These are phyloP conservation scores for Pilatotrama ljubarskyi DNA, from an alignment of 768 basidiomycete genomes.

Conservation along the genomic window DNA sequence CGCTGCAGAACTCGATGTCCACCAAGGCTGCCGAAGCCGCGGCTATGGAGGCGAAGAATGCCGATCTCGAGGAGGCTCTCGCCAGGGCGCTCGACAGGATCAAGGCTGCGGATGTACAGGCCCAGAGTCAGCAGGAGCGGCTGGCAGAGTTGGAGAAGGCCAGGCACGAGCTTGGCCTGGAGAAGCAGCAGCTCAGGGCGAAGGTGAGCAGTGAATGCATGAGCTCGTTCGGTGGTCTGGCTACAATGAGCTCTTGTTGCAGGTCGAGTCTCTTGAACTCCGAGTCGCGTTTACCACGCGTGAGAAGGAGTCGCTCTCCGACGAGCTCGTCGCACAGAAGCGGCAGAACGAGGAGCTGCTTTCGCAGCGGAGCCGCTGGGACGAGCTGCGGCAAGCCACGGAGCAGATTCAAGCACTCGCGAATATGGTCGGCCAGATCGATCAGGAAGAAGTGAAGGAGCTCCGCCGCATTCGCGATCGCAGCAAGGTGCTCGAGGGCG, in stretches of 20 bases:
- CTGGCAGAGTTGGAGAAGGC: slow-evolving; percentile 62
- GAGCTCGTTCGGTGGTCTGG: not conserved
- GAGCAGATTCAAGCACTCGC: slow-evolving; percentile 75
- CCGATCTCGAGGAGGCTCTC: slow-evolving; percentile 72
- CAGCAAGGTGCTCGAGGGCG: slow-evolving; percentile 59
- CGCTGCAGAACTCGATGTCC: slow-evolving; percentile 45
- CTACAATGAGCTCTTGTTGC: not conserved
- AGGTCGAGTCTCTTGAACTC: slow-evolving; percentile 65
- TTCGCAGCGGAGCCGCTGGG: slow-evolving; percentile 75
- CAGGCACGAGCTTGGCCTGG: slow-evolving; percentile 53
- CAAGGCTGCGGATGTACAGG: slow-evolving; percentile 69
- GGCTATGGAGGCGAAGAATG: slow-evolving; percentile 49
- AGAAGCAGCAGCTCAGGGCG: slow-evolving; percentile 55
- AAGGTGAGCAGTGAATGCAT: slow-evolving; percentile 48
- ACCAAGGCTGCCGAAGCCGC: slow-evolving; percentile 48
- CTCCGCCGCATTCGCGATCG: slow-evolving; percentile 63
- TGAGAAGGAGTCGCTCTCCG: slow-evolving; percentile 60
- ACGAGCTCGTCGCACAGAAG: slow-evolving; percentile 53
- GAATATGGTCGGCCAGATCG: slow-evolving; percentile 57
- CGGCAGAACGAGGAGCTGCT: slow-evolving; percentile 59
- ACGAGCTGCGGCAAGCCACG: slow-evolving; percentile 65
- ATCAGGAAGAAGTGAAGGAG: slow-evolving; percentile 73
- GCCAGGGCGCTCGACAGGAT: slow-evolving; percentile 69
- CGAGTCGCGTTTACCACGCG: slow-evolving; percentile 55
- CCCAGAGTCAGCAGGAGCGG: slow-evolving; percentile 59